These are phyloP conservation scores for Phymatotrichopsis omnivora DNA, from an alignment of 2,329 filamentous ascomycete genomes.

Conservation along the genomic window DNA sequence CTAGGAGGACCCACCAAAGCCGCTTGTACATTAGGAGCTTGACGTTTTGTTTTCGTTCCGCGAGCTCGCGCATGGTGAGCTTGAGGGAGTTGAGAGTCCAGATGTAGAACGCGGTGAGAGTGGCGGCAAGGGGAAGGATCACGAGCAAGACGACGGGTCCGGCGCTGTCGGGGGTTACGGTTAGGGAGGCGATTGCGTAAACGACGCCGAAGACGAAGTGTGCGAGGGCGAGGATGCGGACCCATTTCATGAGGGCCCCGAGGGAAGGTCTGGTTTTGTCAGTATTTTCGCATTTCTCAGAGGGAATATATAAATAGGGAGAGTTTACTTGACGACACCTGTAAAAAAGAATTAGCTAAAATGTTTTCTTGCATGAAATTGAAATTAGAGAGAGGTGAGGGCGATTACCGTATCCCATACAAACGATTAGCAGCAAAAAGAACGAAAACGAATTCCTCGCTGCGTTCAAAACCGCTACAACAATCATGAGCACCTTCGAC, in stretches of 20 bases:
- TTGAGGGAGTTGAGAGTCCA: constrained; percentile 97
- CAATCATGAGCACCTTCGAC: constrained; percentile 74
- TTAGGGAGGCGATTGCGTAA: constrained; percentile 80
- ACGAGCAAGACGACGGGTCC: constrained; percentile 87
- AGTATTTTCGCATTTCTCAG: background rate
- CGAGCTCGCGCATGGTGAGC: constrained; percentile 89
- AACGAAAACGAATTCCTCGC: constrained; percentile 96
- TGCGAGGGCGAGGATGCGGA: constrained; percentile 77
- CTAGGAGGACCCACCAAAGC: constrained; percentile 94
- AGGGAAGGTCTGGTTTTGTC: constrained; percentile 37
- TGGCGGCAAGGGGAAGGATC: constrained; percentile 81
- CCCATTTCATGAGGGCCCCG: constrained; percentile 87
- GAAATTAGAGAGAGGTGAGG: no score
- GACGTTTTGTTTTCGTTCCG: constrained; percentile 82
- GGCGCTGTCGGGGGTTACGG: constrained; percentile 48
- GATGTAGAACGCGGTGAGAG: constrained; percentile 92
- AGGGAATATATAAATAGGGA: background rate
- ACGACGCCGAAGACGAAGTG: constrained; percentile 94
- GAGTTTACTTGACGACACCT: constrained; percentile 65
- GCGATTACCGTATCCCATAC: constrained; percentile 99
- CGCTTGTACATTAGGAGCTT: constrained; percentile 97
- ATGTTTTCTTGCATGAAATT: no score
- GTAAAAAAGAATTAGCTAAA: no score
- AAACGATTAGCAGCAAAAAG: constrained; percentile 93
- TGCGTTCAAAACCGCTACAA: constrained; percentile 89